These are phyloP conservation scores for Ceratocystis colombiana DNA, from an alignment of 2,329 filamentous ascomycete genomes.

Conservation along the genomic window DNA sequence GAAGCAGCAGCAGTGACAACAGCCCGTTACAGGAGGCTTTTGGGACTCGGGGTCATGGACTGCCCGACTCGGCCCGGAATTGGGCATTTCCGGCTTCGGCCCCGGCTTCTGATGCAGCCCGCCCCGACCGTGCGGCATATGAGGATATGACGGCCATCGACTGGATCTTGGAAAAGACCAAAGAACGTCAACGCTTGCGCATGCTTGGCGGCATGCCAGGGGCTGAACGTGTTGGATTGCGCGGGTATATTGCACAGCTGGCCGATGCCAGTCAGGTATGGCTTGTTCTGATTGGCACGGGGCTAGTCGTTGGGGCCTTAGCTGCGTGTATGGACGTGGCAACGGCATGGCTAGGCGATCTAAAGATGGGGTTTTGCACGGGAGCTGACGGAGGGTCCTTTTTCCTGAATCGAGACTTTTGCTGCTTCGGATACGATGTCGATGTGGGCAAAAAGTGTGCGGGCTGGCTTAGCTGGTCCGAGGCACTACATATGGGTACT, in stretches of 20 bases:
- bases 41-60: conserved; percentile 30
- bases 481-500: conserved; percentile 52
- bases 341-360: conserved; percentile 84
- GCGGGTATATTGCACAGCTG: conserved; percentile 62
- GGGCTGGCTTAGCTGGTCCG: conserved; percentile 81
- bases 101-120: background rate
- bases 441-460: conserved; percentile 70
- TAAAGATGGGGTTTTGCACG: conserved; percentile 83
- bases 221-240: conserved; percentile 45
- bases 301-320: conserved; percentile 69
- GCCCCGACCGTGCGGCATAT: conserved; percentile 62
- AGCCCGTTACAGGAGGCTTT: conserved; percentile 34
- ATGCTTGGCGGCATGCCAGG: conserved; percentile 39
- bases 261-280: conserved; percentile 85
- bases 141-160: conserved; percentile 96
- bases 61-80: conserved; percentile 38
- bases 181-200: conserved; percentile 81
- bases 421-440: conserved; percentile 84
- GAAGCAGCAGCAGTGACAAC: conserved; percentile 35
- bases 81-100: conserved; percentile 31
- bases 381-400: conserved; percentile 72
- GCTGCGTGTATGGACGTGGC: conserved; percentile 84
- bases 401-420: conserved; percentile 84
- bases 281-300: conserved; percentile 77
- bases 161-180: conserved; percentile 98